Evolutionary conservation across 225 moss, liverwort and hornwort genomes (phyloP).

Genomic region (Bryum argenteum): DNA sequence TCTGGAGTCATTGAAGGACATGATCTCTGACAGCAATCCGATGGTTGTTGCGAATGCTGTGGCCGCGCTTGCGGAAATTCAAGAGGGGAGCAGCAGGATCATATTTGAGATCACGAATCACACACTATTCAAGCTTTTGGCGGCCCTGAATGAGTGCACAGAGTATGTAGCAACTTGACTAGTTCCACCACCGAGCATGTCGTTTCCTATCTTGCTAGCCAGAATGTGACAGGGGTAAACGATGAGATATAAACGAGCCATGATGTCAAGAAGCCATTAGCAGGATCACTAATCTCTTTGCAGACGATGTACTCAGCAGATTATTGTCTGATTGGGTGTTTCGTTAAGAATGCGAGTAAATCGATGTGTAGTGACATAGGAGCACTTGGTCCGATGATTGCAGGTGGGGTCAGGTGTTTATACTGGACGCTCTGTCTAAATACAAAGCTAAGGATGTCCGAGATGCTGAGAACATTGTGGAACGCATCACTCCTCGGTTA

Average conservation of each 20-base stretch:
- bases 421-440: conserved; percentile 91
- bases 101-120: conserved; percentile 97
- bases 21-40: conserved; percentile 99
- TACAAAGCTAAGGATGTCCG: conserved; percentile 98
- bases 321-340: no score
- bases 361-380: no score
- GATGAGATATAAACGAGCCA: not conserved
- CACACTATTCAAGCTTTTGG: conserved; percentile 92
- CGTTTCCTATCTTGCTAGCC: not conserved
- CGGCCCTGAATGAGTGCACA: conserved; percentile 98
- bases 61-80: conserved; percentile 96
- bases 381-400: conserved; percentile 22
- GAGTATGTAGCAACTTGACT: conserved; percentile 58
- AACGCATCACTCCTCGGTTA: conserved; percentile 93
- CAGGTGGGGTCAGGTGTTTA: conserved; percentile 99
- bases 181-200: not conserved
- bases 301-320: no score
- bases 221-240: not conserved
- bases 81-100: conserved; percentile 85
- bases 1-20: conserved; percentile 82
- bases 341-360: no score
- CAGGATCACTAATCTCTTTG: not conserved
- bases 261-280: not conserved
- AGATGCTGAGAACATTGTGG: conserved; percentile 98
- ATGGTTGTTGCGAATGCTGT: conserved; percentile 99